phyloP scores from a whole-genome alignment of 2,329 filamentous ascomycete genomes.

The Aspergillus neotritici region DNA sequence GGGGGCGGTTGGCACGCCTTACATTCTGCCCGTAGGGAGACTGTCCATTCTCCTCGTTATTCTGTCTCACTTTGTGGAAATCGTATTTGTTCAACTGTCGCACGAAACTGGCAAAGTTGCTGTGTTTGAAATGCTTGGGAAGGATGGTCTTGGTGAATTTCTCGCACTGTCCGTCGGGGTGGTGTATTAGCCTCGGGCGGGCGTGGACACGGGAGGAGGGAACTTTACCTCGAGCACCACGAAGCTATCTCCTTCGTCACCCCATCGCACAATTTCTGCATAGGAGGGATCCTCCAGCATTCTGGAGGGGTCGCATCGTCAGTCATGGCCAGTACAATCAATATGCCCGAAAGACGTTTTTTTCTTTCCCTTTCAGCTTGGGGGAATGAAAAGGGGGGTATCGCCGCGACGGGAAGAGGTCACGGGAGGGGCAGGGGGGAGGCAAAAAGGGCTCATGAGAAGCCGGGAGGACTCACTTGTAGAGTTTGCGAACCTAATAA shows the following conservation, averaged over 20 bases:
- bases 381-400: conserved; percentile 4
- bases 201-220: conserved; percentile 6
- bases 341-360: neutral
- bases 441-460: conserved; percentile 9
- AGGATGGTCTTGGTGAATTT: conserved; percentile 97
- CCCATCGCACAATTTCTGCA: conserved; percentile 89
- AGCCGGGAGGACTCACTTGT: conserved; percentile 65
- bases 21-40: conserved; percentile 78
- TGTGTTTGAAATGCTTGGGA: conserved; percentile 98
- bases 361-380: no score
- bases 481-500: conserved; percentile 85
- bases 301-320: conserved; percentile 42
- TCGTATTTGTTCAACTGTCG: conserved; percentile 96
- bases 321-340: neutral
- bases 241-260: conserved; percentile 89
- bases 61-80: conserved; percentile 94
- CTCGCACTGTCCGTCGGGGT: conserved; percentile 65
- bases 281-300: conserved; percentile 97
- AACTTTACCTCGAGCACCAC: conserved; percentile 82
- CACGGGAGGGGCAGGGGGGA: conserved; percentile 2
- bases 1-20: conserved; percentile 8
- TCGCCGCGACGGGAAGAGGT: conserved; percentile 8
- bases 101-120: conserved; percentile 96
- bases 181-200: conserved; percentile 12
- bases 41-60: conserved; percentile 77